phyloP scores from a whole-genome alignment of 257 asterid genomes.

The Sherardia arvensis region DNA sequence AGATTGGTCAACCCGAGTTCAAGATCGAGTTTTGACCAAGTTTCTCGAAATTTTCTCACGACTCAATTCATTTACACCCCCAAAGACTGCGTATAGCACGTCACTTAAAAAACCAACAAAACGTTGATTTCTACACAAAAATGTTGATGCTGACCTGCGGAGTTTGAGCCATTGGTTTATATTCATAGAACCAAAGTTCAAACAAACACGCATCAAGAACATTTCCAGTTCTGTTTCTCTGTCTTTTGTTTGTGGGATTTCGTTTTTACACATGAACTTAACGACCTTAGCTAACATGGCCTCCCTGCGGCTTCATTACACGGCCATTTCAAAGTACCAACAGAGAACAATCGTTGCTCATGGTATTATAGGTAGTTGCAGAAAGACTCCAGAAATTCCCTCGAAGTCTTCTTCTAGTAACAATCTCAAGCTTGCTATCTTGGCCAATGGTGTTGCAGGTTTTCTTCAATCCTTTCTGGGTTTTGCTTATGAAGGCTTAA shows the following conservation, averaged over 20 bases:
- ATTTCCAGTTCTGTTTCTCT: neutral
- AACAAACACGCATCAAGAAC: neutral
- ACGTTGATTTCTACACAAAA: neutral
- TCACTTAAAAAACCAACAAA: no score
- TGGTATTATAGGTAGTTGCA: constrained; percentile 13
- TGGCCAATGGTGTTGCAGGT: constrained; percentile 10
- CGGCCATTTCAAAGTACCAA: constrained; percentile 1
- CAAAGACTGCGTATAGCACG: no score
- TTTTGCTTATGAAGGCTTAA: neutral
- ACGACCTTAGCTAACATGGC: neutral
- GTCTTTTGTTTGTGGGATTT: neutral
- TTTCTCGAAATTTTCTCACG: no score
- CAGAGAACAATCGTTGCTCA: constrained; percentile 4
- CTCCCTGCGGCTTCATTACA: constrained; percentile 7
- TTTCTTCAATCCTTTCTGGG: neutral
- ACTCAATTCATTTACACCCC: no score
- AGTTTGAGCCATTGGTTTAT: neutral
- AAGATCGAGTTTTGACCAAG: no score
- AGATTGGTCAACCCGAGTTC: no score
- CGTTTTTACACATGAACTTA: constrained; percentile 10
- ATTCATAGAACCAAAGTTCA: neutral
- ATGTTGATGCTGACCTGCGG: neutral
- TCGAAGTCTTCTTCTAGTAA: neutral
- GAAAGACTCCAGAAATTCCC: neutral
- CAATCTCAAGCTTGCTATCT: neutral